Evolutionary conservation across 2,329 filamentous ascomycete genomes (phyloP), one percentile per base, ranked within the genome.

Genomic region (Aspergillus novofumigatus): DNA sequence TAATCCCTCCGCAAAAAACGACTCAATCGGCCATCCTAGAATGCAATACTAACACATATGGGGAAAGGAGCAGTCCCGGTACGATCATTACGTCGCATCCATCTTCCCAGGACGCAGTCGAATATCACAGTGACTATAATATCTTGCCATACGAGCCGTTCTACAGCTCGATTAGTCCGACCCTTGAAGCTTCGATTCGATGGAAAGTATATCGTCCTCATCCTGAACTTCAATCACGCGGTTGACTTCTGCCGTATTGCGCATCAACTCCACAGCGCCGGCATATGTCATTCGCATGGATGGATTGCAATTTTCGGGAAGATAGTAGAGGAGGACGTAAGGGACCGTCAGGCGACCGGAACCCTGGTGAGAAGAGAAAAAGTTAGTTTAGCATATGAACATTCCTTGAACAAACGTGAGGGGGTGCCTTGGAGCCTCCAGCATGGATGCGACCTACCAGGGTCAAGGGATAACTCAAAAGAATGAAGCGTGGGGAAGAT

Each of bases 271-370:
- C 77, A 97, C 96, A 47, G 94, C 94, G 42, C 92, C 90, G 29
- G 94, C 94, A 73, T 97, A 99, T 71, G 94, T 80, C 94, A 97
- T 97, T 65, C 91, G 86, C 70, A 89, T 80, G 70, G 92, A 90
- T 64, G 83, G 85, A 73, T 96, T 97, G 78, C 91, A 94, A 51
- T 93, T 97, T 52, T 88, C 89, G 7, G 94, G 94, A 23, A 97
- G 86, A 78, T 96, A 97, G 80, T 96, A 97, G 23, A 99, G 78
- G 72, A 97, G 85, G 49, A 97, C 91, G 73, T 99, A 99, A 9
- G 94, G 94, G 3, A 96, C 92, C 4, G 91, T 89, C 47, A 92
- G 75, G 28, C 94, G 87, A 56, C 94, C 94, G 53, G 90, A 92
- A 48, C 86, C 80, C 91, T 95, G 63, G 42, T 28, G 25, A 52